These are phyloP conservation scores for Gracilariopsis chorda DNA, from an alignment of 23 red algal species.

Conservation along the genomic window DNA sequence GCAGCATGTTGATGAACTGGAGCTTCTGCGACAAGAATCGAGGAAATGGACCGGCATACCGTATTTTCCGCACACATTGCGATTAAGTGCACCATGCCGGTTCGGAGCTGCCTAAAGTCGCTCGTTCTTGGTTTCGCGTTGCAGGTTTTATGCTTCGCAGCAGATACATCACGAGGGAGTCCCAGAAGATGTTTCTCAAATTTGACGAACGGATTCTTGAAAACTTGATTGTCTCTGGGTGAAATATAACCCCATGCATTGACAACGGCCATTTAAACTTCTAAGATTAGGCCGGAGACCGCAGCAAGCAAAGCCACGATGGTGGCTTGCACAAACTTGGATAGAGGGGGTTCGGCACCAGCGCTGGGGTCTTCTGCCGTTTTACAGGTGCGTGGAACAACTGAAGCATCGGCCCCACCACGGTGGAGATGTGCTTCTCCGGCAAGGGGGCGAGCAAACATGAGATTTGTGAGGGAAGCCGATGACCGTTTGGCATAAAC, in stretches of 20 bases:
- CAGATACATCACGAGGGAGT: neutral
- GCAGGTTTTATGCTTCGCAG: neutral
- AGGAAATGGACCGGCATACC: neutral
- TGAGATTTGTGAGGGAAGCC: neutral
- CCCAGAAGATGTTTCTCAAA: neutral
- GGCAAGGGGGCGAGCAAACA: neutral
- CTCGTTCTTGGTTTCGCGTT: neutral
- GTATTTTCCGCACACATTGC: neutral
- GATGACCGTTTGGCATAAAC: neutral
- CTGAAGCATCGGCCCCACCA: conserved; percentile 8
- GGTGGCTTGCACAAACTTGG: neutral
- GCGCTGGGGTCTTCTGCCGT: neutral
- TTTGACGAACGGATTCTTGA: neutral
- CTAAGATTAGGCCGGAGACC: neutral
- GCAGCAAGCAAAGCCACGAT: neutral
- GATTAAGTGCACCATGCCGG: neutral
- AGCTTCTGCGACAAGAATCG: neutral
- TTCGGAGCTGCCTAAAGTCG: neutral
- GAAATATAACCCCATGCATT: conserved; percentile 13
- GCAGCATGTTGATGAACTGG: neutral
- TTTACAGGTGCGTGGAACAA: neutral
- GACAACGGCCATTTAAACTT: neutral
- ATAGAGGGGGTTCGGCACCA: neutral
- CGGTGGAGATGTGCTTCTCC: neutral
- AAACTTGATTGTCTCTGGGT: neutral